A percentile compares a stretch with the other conserved stretches of the same genome.
Evolutionary conservation across 306 rosid species (phyloP).

Genomic region (Medicago truncatula): DNA sequence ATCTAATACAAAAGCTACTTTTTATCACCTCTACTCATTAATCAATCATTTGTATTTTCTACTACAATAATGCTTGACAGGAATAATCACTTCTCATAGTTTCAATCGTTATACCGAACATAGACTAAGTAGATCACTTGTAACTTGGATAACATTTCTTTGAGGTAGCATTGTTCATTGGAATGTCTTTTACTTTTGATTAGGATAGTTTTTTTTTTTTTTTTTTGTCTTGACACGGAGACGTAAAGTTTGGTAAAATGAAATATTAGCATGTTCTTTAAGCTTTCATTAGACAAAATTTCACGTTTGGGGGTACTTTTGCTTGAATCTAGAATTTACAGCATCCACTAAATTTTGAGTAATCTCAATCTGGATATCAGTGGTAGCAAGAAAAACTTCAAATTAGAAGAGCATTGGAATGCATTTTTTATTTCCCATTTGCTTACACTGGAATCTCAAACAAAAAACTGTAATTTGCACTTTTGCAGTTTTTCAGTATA

Average conservation of each 20-base stretch:
- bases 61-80: too few relatives aligned
- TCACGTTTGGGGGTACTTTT: not conserved
- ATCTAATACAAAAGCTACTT: not conserved
- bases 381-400: not conserved
- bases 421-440: not conserved
- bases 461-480: not conserved
- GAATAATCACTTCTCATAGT: not conserved
- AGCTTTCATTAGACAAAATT: not conserved
- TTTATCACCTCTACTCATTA: not conserved
- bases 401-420: not conserved
- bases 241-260: not conserved
- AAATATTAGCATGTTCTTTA: constrained; percentile 1
- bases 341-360: not conserved
- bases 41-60: too few relatives aligned
- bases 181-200: too few relatives aligned
- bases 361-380: not conserved
- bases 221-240: not conserved
- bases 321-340: not conserved
- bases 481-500: constrained; percentile 16
- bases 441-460: not conserved
- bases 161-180: too few relatives aligned
- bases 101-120: not conserved
- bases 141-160: constrained; percentile 17
- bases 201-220: too few relatives aligned
- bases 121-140: not conserved